Evolutionary conservation across 176 grass and related monocot species (phyloP), one percentile per base, ranked within the genome.

Genomic region (Triticum dicoccoides): DNA sequence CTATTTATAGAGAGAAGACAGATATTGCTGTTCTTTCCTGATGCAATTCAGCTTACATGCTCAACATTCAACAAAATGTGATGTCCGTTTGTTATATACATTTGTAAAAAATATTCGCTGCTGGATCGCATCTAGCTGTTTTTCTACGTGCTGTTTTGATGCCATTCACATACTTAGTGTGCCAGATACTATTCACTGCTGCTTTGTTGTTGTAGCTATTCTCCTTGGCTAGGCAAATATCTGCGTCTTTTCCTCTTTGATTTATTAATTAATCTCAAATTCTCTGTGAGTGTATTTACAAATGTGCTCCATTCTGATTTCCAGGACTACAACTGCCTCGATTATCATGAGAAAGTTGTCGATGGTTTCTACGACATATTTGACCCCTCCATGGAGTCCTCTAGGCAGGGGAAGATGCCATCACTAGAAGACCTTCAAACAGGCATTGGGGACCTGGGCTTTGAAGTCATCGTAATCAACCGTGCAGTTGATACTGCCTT

Each of bases 311-410:
- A 29, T 88, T 88, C 39, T 88, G 86, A 86, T 41, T 85, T 94
- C 69, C 90, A 99, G 97, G 94, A 93, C 73, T 99, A 93, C 72
- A 92, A 92, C 87, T 88, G 96, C 67, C 92, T 99, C 77, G 97
- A 99, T 86, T 99, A 99, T 85, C 85, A 94, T 78, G 97, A 99
- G 84, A 99, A 93, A 84, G 87, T 99, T 88, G 47, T 92, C 75
- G 97, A 99, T 92, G 97, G 97, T 32, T 99, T 99, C 94, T 99
- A 91, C 68, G 97, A 99, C 80, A 96, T 99, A 77, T 91, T 94
- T 89, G 92, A 88, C 59, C 86, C 87, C 76, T 91, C 87, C 37
- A 82, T 87, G 62, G 87, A 96, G 71, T 89, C 84, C 64, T 93
- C 88, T 13, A 91, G 75, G 74, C 93, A 94, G 64, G 89, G 90